A percentile compares a stretch with the other conserved stretches of the same genome.
Evolutionary conservation across 2,329 filamentous ascomycete species (phyloP).

Genomic region (Pseudogymnoascus sp.): DNA sequence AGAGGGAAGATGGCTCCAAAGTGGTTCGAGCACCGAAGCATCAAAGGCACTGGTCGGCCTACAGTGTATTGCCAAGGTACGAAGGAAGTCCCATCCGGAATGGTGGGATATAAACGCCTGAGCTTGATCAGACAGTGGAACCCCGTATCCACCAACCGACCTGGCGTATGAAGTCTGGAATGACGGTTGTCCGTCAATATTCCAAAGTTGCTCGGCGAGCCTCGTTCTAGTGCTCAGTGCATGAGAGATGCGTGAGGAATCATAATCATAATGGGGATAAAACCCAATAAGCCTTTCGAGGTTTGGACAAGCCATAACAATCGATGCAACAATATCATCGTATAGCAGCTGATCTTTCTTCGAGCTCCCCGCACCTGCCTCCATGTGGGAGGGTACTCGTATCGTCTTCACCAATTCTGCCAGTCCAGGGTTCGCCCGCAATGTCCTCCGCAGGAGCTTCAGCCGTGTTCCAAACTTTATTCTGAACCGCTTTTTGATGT

Average conservation of each 20-base stretch:
- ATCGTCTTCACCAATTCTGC: conserved; percentile 49
- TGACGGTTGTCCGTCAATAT: conserved; percentile 31
- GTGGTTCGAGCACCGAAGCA: conserved; percentile 43
- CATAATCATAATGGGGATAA: conserved; percentile 47
- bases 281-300: conserved; percentile 52
- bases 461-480: conserved; percentile 45
- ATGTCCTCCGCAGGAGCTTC: conserved; percentile 49
- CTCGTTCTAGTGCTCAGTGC: conserved; percentile 50
- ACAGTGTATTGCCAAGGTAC: conserved; percentile 52
- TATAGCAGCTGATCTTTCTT: conserved; percentile 40
- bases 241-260: conserved; percentile 50
- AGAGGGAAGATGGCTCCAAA: conserved; percentile 44
- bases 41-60: conserved; percentile 48
- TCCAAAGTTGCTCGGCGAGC: conserved; percentile 53
- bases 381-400: conserved; percentile 45
- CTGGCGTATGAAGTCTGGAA: conserved; percentile 5
- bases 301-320: conserved; percentile 60
- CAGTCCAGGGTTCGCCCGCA: conserved; percentile 46
- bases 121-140: conserved; percentile 36
- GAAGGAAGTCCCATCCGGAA: conserved; percentile 47
- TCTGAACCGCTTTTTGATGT: conserved; percentile 53
- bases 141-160: conserved; percentile 28
- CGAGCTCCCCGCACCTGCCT: conserved; percentile 26
- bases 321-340: conserved; percentile 49
- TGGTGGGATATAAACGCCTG: conserved; percentile 45